phyloP scores from a whole-genome alignment of 2,329 filamentous ascomycete genomes.

The Paramyrothecium roridum region DNA sequence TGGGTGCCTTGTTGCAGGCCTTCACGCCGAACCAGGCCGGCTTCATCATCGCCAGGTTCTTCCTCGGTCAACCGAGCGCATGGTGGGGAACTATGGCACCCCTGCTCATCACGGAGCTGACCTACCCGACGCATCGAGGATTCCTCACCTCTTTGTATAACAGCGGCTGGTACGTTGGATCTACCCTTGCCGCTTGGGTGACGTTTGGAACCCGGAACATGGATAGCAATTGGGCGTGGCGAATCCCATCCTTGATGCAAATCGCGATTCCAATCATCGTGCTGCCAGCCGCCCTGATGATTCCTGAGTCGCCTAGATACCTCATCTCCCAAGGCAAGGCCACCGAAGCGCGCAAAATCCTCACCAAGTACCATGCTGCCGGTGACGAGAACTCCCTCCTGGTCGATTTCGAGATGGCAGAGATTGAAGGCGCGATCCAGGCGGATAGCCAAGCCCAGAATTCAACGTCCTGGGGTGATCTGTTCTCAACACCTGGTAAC shows the following conservation, averaged over 20 bases:
- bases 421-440: background rate
- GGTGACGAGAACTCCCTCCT: background rate
- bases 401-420: background rate
- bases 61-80: background rate
- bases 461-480: background rate
- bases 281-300: constrained; percentile 22
- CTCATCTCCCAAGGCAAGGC: constrained; percentile 21
- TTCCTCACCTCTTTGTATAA: background rate
- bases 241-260: constrained; percentile 10
- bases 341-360: constrained; percentile 27
- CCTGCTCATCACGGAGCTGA: background rate
- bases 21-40: background rate
- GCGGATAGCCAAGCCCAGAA: background rate
- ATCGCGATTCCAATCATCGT: constrained; percentile 5
- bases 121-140: background rate
- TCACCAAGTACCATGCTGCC: constrained; percentile 10
- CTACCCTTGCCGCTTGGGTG: constrained; percentile 4
- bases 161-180: background rate
- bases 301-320: constrained; percentile 25
- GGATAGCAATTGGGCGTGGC: constrained; percentile 8
- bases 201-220: constrained; percentile 6
- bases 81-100: background rate
- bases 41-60: background rate
- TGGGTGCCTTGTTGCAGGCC: constrained; percentile 17
- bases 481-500: background rate